These are phyloP conservation scores for Apiosordaria backusii DNA, from an alignment of 495 filamentous ascomycete genomes.

Conservation along the genomic window DNA sequence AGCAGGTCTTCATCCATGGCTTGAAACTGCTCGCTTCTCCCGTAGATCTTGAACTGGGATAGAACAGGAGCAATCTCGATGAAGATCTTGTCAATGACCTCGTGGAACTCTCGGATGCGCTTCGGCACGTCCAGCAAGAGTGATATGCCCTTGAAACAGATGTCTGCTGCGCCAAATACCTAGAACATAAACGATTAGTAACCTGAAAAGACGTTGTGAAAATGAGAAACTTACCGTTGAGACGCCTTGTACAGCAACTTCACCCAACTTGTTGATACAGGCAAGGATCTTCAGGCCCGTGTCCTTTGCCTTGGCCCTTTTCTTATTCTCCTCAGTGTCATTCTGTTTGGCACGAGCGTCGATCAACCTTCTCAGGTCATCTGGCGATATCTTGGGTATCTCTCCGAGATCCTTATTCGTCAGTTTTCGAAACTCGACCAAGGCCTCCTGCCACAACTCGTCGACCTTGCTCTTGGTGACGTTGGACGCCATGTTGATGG, in stretches of 20 bases:
- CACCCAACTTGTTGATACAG: background rate
- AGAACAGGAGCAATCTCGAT: background rate
- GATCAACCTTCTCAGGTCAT: background rate
- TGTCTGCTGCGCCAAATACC: background rate
- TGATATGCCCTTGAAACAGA: background rate
- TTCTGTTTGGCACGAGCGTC: background rate
- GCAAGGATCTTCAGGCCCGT: background rate
- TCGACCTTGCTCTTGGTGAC: background rate
- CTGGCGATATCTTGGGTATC: background rate
- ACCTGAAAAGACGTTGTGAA: background rate
- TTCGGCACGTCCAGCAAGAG: background rate
- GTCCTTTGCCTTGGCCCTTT: background rate
- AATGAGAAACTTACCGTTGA: background rate
- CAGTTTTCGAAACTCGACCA: background rate
- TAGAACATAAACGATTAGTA: background rate
- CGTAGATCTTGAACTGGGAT: background rate
- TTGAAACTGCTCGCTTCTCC: background rate
- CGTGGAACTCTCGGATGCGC: background rate
- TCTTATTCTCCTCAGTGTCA: background rate
- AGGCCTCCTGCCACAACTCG: background rate
- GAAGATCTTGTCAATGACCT: constrained; percentile 1
- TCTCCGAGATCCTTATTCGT: background rate
- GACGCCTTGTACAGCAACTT: background rate
- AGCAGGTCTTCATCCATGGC: background rate
- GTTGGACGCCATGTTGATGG: background rate